Conservation (phyloP, 345 rosid species). For the Eutrema yunnanense region DNA sequence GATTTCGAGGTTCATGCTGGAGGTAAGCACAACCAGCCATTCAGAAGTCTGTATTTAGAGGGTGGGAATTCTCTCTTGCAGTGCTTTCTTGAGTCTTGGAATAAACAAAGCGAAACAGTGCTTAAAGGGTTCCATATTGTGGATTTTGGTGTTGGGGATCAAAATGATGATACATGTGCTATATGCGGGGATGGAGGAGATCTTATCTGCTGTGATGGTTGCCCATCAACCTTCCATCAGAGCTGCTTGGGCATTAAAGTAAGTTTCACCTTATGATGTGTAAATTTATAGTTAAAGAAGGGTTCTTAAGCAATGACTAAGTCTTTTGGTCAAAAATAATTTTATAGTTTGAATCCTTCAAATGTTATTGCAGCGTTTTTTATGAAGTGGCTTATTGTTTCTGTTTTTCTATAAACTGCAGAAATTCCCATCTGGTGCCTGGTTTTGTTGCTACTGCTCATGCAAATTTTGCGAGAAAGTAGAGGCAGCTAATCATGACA, state of each 20-base stretch:
- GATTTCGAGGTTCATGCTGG: constrained; percentile 74
- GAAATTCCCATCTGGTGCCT: constrained; percentile 78
- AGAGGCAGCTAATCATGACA: constrained; percentile 33
- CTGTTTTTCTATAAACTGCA: constrained; percentile 35
- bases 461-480: constrained; percentile 75
- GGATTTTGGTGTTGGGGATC: constrained; percentile 65
- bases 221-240: constrained; percentile 96
- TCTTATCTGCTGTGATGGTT: constrained; percentile 84
- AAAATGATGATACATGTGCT: constrained; percentile 94
- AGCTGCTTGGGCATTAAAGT: constrained; percentile 77
- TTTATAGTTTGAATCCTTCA: neutral
- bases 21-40: constrained; percentile 39
- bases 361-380: neutral
- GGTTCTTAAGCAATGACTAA: neutral
- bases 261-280: constrained; percentile 21
- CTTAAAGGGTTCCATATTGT: constrained; percentile 57
- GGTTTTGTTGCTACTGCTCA: constrained; percentile 84
- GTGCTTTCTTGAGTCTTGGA: constrained; percentile 66
- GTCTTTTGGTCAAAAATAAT: neutral
- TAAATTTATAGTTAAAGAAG: neutral
- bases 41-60: constrained; percentile 57
- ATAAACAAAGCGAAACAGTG: constrained; percentile 52
- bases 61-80: constrained; percentile 61
- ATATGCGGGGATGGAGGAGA: constrained; percentile 97
- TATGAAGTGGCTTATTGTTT: neutral